Base-by-base conservation (phyloP, 2,329 filamentous ascomycete species). In the Aspergillus texensis region DNA sequence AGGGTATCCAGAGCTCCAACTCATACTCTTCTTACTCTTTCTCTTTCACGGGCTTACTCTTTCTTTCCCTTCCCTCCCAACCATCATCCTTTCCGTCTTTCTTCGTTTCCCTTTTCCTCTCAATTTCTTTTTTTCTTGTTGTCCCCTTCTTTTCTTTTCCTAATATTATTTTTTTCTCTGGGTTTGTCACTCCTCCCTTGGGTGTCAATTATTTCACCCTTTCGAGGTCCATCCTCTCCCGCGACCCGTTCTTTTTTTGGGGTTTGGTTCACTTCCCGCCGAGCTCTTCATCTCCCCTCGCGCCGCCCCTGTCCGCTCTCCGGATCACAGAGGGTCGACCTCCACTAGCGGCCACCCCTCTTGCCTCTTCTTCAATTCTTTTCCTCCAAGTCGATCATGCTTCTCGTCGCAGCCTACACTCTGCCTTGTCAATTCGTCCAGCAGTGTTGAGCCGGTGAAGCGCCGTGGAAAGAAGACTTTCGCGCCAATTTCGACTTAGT, bases 251-350 rank as follows among this genome's bases (percentile, higher is more conserved):
- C 41, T 60, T 62, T 65, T 43, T 60, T 66, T 66, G 65, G 62
- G 58, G 48, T 32, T 52, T 60, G 64, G 61, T 69, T 64, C 54
- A 48, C 60, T 68, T 65, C 45, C 66, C 60, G 58, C 64, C 63
- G 56, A 41, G 50, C 63, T 62, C 56, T 64, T 61, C 57, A 52
- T 64, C 63, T 66, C 67, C 65, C 69, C 67, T 63, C 64, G 66
- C 67, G 66, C 53, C 62, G 57, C 68, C 69, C 71, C 56, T 66
- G 65, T 72, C 71, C 69, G 68, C 67, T 70, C 69, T 68, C 68
- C 71, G 48, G 48, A 52, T 52, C 48, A 52, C 48, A 52, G 28
- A 52, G 48, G 48, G 48, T 52, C 28, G 28, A 52, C 48, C 48
- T 52, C 48, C 48, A 32, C 48, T 21, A 41, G 9, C 16, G 39